A percentile compares a stretch with the other conserved stretches of the same genome.
Conservation (phyloP, 2,329 filamentous ascomycete species). For the Fusarium torreyae region DNA sequence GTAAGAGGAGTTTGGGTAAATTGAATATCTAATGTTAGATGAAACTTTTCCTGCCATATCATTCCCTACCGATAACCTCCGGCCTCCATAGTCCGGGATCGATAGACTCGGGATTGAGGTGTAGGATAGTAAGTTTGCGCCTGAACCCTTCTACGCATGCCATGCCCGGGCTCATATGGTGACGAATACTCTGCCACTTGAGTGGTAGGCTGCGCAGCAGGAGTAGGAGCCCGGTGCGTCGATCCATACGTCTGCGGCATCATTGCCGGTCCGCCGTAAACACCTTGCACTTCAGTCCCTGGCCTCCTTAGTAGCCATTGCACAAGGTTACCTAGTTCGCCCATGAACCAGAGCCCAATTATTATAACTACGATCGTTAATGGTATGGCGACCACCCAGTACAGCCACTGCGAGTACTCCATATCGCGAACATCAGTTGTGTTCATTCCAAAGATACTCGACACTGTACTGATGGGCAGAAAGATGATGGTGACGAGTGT, state of each 20-base stretch:
- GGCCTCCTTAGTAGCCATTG: constrained; percentile 50
- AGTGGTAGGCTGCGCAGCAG: constrained; percentile 1
- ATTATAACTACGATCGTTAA: constrained; percentile 60
- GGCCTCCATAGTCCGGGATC: background rate
- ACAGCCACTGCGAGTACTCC: constrained; percentile 64
- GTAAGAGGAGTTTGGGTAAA: constrained; percentile 35
- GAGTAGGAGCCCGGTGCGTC: constrained; percentile 22
- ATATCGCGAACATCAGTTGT: constrained; percentile 66
- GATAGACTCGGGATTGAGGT: constrained; percentile 6
- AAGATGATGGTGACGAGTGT: constrained; percentile 67
- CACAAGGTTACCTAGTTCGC: constrained; percentile 57
- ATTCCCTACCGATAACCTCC: background rate
- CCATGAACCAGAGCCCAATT: constrained; percentile 60
- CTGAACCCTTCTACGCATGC: constrained; percentile 28
- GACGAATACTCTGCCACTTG: constrained; percentile 22
- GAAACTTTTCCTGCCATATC: too few species aligned
- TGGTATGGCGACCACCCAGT: constrained; percentile 65
- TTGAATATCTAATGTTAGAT: background rate
- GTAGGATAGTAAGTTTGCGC: constrained; percentile 12
- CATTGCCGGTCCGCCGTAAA: constrained; percentile 25
- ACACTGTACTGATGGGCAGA: constrained; percentile 62
- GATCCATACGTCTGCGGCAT: constrained; percentile 27
- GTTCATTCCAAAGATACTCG: constrained; percentile 69
- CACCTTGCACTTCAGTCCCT: constrained; percentile 14
- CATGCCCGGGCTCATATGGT: constrained; percentile 11